A percentile compares a stretch with the other conserved stretches of the same genome.
Conservation (phyloP, 2,329 filamentous ascomycete species). For the Monosporascus sp. region DNA sequence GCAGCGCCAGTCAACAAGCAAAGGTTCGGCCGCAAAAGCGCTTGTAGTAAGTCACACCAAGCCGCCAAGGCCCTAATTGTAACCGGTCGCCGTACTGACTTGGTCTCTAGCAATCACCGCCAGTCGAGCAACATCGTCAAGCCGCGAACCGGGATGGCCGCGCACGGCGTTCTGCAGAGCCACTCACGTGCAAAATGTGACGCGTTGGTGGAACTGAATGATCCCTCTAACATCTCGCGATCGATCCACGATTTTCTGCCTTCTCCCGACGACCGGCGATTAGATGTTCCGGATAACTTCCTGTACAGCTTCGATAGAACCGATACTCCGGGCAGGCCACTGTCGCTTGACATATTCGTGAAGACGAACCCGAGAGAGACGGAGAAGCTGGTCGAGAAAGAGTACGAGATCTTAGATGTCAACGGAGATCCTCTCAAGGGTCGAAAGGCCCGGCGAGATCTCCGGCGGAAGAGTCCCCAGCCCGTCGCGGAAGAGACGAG, state of each 20-base stretch:
- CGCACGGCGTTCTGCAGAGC: constrained; percentile 18
- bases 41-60: constrained; percentile 26
- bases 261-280: constrained; percentile 15
- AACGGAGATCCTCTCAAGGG: constrained; percentile 41
- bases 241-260: constrained; percentile 31
- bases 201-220: constrained; percentile 31
- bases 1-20: constrained; percentile 25
- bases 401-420: constrained; percentile 42
- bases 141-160: constrained; percentile 12
- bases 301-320: constrained; percentile 40
- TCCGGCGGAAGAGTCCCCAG: constrained; percentile 29
- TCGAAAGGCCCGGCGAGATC: constrained; percentile 36
- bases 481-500: constrained; percentile 18
- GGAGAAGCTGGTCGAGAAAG: constrained; percentile 41
- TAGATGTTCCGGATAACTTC: constrained; percentile 29
- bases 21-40: constrained; percentile 31
- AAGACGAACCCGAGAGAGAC: constrained; percentile 34
- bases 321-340: constrained; percentile 32
- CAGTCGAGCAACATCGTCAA: constrained; percentile 34
- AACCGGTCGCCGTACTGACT: constrained; percentile 4
- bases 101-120: constrained; percentile 8
- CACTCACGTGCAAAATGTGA: constrained; percentile 30
- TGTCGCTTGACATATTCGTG: constrained; percentile 35
- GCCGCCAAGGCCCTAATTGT: background rate
- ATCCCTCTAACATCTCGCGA: constrained; percentile 27